Evolutionary conservation across 257 asterid species (phyloP), one percentile per base, ranked within the genome.

Genomic region (Dorcoceras hygrometricum): DNA sequence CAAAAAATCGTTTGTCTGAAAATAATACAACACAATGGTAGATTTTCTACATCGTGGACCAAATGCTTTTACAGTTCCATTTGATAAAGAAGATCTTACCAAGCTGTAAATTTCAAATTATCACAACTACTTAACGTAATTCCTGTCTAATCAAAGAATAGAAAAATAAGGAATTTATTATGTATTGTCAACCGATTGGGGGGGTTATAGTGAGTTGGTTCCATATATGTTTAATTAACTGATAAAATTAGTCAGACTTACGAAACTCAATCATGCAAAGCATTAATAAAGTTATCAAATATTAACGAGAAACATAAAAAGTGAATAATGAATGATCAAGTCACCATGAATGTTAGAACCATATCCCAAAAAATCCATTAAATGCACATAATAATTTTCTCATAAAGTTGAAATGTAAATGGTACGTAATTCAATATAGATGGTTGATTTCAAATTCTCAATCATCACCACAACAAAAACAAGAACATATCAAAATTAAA

Each of bases 331-430:
- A 10, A 18, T 1, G 62, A 57, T 8, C 20, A 46, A 26, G 28
- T 2, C 23, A 61, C 54, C 22, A 23, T 65, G 31, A 23, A 24
- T 54, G 25, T 46, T 32, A 43, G 0, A 14, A 43, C 18, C 9
- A 71, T 2, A 67, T 12, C 65, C 51, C 28, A 62, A 59, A 63
- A 65, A 73, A 59, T 24, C 57, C 63, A 78, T 23, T 59, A 22
- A 71, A 71, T 65, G 78, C 67, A 62, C 59, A 31, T 14, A 67
- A 67, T 63, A 14, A 74, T 57, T 48, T 0, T 19, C 60, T 46
- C 58, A 57, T 67, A 32, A 68, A 36, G 50, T 63, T 25, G 57
- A 56, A 31, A 34, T 34, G 54, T 55, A 78, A 23, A 28, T 39
- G 51, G 23, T 67, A n/a, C 62, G 18, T 60, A 23, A 32, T 65